phyloP scores from a whole-genome alignment of 1,284 basidiomycete species.

The Ceratobasidium sp. region DNA sequence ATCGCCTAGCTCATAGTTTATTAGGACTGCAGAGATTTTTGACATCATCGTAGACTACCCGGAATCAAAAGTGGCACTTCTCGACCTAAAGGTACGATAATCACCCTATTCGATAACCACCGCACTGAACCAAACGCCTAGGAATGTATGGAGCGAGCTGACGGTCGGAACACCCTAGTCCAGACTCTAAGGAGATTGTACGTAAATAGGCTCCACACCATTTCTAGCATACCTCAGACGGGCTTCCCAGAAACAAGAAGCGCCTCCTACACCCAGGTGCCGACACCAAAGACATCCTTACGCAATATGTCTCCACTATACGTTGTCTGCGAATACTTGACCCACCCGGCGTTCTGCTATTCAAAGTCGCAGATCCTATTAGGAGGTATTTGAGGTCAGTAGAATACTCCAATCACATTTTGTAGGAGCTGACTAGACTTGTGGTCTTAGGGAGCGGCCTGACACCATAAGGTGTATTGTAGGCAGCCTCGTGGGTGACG shows the following conservation, averaged over 20 bases:
- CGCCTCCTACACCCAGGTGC: constrained; percentile 96
- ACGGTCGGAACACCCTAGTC: constrained; percentile 79
- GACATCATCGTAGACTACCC: constrained; percentile 97
- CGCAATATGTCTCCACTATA: constrained; percentile 96
- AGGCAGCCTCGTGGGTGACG: constrained; percentile 88
- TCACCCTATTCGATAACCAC: background rate
- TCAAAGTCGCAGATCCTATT: constrained; percentile 92
- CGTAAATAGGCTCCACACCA: constrained; percentile 51
- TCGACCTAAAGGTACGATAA: constrained; percentile 82
- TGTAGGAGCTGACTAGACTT: constrained; percentile 20
- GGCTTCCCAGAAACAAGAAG: constrained; percentile 74
- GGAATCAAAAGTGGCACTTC: constrained; percentile 86
- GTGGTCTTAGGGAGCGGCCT: constrained; percentile 73
- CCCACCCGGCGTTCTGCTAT: constrained; percentile 90
- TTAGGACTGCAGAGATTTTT: constrained; percentile 89
- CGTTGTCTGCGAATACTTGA: constrained; percentile 91
- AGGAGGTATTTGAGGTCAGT: constrained; percentile 83
- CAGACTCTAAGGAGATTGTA: constrained; percentile 78
- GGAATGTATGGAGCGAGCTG: constrained; percentile 83
- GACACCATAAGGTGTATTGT: constrained; percentile 95
- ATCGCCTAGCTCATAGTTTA: background rate
- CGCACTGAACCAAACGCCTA: constrained; percentile 53
- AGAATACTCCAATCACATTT: background rate
- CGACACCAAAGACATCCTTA: constrained; percentile 91
- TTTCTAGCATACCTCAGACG: constrained; percentile 20